Conservation (phyloP, 2,329 filamentous ascomycete genomes). For the Sarocladium strictum region DNA sequence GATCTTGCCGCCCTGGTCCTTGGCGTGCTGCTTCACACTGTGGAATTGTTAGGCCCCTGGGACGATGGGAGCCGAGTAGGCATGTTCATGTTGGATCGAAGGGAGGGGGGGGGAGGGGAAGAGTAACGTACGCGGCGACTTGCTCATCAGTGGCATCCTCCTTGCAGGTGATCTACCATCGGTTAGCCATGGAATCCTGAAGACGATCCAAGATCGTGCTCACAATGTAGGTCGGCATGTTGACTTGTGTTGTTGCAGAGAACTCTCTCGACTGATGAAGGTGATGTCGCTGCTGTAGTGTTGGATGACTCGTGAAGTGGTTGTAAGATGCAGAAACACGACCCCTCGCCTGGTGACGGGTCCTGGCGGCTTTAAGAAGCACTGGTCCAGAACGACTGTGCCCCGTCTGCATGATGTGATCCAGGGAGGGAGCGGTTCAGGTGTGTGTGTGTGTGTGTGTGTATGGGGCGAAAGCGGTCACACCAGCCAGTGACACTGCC, state of each 20-base stretch:
- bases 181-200: no score
- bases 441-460: no score
- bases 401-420: background rate
- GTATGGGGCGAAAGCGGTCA: background rate
- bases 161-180: conserved; percentile 70
- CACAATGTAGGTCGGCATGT: conserved; percentile 54
- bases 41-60: conserved; percentile 9
- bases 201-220: no score
- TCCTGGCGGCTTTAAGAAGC: conserved; percentile 4
- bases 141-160: conserved; percentile 59
- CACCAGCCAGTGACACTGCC: background rate
- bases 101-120: conserved; percentile 5
- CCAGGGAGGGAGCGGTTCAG: no score
- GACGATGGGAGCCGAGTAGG: background rate
- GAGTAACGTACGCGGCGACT: conserved; percentile 53
- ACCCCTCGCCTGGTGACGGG: conserved; percentile 2
- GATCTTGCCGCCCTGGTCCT: conserved; percentile 76
- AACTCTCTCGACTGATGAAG: background rate
- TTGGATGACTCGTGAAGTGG: background rate
- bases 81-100: no score
- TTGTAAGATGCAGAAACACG: conserved; percentile 1
- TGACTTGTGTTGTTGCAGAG: conserved; percentile 16
- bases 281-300: background rate
- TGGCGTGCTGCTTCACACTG: conserved; percentile 72
- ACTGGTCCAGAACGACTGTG: background rate